Base-by-base conservation (phyloP, 2,329 filamentous ascomycete species). In the Didymella pomorum region DNA sequence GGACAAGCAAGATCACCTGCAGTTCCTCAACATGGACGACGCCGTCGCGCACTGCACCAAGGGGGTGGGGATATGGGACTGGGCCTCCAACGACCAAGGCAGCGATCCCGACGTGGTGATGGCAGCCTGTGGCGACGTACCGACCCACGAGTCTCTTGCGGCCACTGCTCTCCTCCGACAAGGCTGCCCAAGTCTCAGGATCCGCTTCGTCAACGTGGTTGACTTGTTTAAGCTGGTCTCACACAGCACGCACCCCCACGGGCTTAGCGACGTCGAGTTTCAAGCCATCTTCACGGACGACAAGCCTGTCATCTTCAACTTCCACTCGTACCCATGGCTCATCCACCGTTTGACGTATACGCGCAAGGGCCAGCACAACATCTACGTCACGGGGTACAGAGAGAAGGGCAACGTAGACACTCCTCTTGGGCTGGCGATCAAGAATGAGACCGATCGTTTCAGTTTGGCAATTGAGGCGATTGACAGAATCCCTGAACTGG, bases 401-500 rank as follows among this genome's bases (percentile, higher is more conserved):
- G 90, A 93, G 80, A 92, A 93, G 83, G 90, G 90, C 45, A 93
- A 93, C 74, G 93, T 93, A 66, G 89, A 93, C 73, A 93, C 90
- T 0, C 90, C 90, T 1, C 85, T 93, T 20, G 90, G 92, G 78
- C 80, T 93, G 63, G 90, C 90, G 26, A 91, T 93, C 71, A 83
- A 89, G 58, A 93, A 93, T 78, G 83, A 88, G 68, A 90, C 89
- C 0, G 90, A 93, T 78, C 84, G 90, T 26, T 93, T 89, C 79
- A 90, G 87, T 66, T 78, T 93, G 33, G 90, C 90, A 9, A 91
- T 93, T 60, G 86, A 89, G 68, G 90, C 90, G 14, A 89, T 93
- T 58, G 89, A 93, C 68, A 83, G 85, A 61, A 84, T 92, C 68
- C 80, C 82, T 9, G 76, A 78, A 1, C 78, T 92, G 28, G 83